Conservation (phyloP, 805 yeast species). For the Candida tibetensis region DNA sequence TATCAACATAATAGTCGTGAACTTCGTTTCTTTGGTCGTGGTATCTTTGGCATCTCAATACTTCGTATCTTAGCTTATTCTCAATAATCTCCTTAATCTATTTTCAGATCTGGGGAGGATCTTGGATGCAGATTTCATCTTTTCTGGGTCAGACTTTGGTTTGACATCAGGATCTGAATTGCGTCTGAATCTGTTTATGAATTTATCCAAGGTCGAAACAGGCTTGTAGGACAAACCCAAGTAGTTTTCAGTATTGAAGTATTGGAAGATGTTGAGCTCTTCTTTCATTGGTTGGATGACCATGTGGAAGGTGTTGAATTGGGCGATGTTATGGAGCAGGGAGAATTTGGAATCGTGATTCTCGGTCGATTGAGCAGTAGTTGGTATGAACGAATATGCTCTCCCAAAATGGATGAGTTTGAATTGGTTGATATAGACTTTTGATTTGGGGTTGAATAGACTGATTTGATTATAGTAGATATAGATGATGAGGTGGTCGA, state of each 20-base stretch:
- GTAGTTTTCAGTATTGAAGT: constrained; percentile 13
- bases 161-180: too few species aligned
- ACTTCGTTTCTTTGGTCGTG: too few species aligned
- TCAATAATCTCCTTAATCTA: too few species aligned
- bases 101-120: too few species aligned
- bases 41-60: too few species aligned
- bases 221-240: constrained; percentile 3
- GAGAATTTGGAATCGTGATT: background rate
- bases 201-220: background rate
- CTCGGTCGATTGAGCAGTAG: background rate
- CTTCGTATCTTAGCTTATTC: too few species aligned
- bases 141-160: too few species aligned
- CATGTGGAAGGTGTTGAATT: constrained; percentile 11
- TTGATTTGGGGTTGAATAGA: constrained; percentile 1
- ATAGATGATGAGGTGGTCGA: constrained; percentile 20
- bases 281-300: background rate
- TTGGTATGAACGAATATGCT: constrained; percentile 11
- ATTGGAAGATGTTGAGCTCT: constrained; percentile 9
- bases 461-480: constrained; percentile 13
- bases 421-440: constrained; percentile 17
- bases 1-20: too few species aligned
- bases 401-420: constrained; percentile 19
- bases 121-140: too few species aligned
- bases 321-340: background rate
- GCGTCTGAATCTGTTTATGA: too few species aligned